Base-by-base conservation (phyloP, 1,139 yeast genomes). In the Meyerozyma elateridarum region DNA sequence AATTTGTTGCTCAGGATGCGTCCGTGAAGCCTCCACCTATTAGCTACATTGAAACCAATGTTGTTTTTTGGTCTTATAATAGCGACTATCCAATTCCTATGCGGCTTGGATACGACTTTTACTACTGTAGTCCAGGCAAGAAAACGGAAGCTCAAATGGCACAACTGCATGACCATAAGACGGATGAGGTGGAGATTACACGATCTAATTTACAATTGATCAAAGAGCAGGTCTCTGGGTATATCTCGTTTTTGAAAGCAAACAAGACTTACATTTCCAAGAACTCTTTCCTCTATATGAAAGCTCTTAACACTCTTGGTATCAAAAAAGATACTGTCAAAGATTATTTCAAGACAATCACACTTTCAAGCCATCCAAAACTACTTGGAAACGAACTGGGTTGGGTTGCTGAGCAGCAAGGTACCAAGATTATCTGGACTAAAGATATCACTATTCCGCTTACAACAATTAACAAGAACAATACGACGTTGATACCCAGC, bases 71-170 rank as follows among this genome's bases (percentile, higher is more conserved):
- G 73, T 51, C 73, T 2, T 65, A 61, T 41, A 50, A 53, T 29
- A 51, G 71, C 2, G 72, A 66, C 26, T 65, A 59, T 37, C 72
- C 73, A 1, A 43, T 68, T 22, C 73, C 73, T 2, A 51, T 64
- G 35, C 56, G 54, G 28, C 41, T 68, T 15, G 62, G 60, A 5
- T 64, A 64, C 37, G 74, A 68, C 40, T 67, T 68, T 43, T 66
- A 66, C 44, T 66, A 67, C 43, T 48, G 58, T 5, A 47, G 52
- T 16, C 52, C 56, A 2, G 37, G 43, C n/a, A 45, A 12, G 40
- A 37, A 8, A 35, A 37, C 7, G 20, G 28, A 34, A 11, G 36
- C 31, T 8, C 36, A 35, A 18, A 37, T 34, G n/a, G 35, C 42
- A 6, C 38, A 39, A 18, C n/a, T n/a, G n/a, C n/a, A n/a, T n/a